Percentiles rank a stretch among this genome's conserved stretches.
These are phyloP conservation scores for Calonectria pauciramosa DNA, from an alignment of 2,329 filamentous ascomycete species.

Conservation along the genomic window DNA sequence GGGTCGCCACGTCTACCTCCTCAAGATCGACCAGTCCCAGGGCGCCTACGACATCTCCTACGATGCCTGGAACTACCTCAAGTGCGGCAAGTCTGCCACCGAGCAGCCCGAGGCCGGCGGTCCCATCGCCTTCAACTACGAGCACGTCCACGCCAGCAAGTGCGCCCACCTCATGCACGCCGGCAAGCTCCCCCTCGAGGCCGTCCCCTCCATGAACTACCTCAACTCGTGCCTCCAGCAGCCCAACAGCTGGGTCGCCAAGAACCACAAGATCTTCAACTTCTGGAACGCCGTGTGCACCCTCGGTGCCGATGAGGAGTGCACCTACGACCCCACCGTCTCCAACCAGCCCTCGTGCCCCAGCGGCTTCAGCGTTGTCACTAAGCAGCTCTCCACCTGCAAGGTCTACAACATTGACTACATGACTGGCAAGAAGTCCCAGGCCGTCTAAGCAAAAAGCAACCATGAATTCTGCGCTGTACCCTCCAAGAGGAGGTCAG, in stretches of 20 bases:
- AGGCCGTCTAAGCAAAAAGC: constrained; percentile 29
- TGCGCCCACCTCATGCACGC: constrained; percentile 65
- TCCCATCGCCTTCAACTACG: constrained; percentile 64
- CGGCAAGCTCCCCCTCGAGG: constrained; percentile 66
- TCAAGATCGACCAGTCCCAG: constrained; percentile 68
- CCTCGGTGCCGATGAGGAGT: constrained; percentile 65
- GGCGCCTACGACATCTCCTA: constrained; percentile 72
- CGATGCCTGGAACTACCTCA: constrained; percentile 73
- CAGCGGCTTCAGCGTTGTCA: constrained; percentile 55
- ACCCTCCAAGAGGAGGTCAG: not conserved
- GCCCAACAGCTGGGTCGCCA: constrained; percentile 63
- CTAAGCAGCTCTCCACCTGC: constrained; percentile 29
- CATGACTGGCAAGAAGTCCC: constrained; percentile 58
- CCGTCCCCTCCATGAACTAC: constrained; percentile 70
- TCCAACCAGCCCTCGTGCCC: constrained; percentile 67
- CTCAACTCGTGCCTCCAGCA: constrained; percentile 61
- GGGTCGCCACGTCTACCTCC: constrained; percentile 67
- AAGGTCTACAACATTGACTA: constrained; percentile 68
- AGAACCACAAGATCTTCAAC: constrained; percentile 68
- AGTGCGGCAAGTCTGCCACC: constrained; percentile 63
- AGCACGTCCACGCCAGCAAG: constrained; percentile 60
- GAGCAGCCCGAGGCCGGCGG: constrained; percentile 63
- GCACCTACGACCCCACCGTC: constrained; percentile 60
- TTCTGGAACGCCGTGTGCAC: constrained; percentile 65
- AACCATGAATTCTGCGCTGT: constrained; percentile 1